These are phyloP conservation scores for Alopecurus myosuroides DNA, from an alignment of 176 grass and related monocot genomes.

Conservation along the genomic window DNA sequence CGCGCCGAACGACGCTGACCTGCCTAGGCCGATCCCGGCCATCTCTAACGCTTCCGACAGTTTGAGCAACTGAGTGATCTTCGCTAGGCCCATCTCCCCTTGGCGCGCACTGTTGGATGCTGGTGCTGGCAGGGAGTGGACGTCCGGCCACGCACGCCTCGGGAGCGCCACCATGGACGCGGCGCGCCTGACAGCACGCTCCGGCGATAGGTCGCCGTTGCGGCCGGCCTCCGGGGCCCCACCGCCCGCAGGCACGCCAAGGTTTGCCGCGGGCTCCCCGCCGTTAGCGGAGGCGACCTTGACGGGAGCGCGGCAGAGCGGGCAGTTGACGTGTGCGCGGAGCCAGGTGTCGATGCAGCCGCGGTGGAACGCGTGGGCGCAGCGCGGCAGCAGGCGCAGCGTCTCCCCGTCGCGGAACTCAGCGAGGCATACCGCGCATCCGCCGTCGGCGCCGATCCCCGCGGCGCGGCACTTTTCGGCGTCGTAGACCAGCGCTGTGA, in stretches of 20 bases:
- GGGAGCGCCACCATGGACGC: constrained; percentile 37
- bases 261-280: not conserved
- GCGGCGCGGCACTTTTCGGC: constrained; percentile 11
- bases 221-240: not conserved
- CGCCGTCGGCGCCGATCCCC: not conserved
- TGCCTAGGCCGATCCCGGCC: not conserved
- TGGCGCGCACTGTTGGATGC: constrained; percentile 27
- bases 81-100: constrained; percentile 20
- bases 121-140: not conserved
- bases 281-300: not conserved
- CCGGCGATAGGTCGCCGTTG: not conserved
- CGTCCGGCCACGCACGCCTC: constrained; percentile 17
- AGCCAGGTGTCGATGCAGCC: constrained; percentile 89
- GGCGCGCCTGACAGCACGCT: constrained; percentile 18
- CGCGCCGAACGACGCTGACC: constrained; percentile 19
- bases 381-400: constrained; percentile 73
- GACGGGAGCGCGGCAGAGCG: constrained; percentile 73
- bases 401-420: constrained; percentile 82
- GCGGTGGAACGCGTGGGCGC: constrained; percentile 79
- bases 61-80: constrained; percentile 24
- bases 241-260: too few relatives aligned
- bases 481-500: constrained; percentile 70
- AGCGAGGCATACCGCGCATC: constrained; percentile 74
- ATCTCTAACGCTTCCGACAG: constrained; percentile 2
- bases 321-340: constrained; percentile 68